Conservation (phyloP, 2,329 filamentous ascomycete genomes). For the Knufia fluminis region DNA sequence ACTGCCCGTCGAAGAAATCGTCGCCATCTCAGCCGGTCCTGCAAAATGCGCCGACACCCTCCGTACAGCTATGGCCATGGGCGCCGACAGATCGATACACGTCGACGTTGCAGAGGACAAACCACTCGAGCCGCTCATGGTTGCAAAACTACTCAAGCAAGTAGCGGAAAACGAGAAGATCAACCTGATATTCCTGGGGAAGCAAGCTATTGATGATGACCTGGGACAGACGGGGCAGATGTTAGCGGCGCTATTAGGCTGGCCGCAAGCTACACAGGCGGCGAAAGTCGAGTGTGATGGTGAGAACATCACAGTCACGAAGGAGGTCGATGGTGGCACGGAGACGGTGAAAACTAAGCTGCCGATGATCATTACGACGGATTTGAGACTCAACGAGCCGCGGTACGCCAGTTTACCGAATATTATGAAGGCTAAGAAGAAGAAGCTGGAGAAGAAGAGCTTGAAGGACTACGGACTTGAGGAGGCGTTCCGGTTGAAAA, state of each 20-base stretch:
- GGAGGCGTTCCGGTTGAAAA: conserved; percentile 68
- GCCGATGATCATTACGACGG: conserved; percentile 90
- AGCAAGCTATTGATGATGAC: conserved; percentile 98
- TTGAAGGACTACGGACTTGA: conserved; percentile 73
- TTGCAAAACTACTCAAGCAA: conserved; percentile 78
- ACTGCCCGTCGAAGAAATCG: conserved; percentile 78
- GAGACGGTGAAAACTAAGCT: conserved; percentile 80
- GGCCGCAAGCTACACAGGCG: conserved; percentile 92
- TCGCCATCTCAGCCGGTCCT: conserved; percentile 79
- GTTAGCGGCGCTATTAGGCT: conserved; percentile 83
- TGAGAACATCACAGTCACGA: conserved; percentile 64
- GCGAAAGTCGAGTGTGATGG: conserved; percentile 67
- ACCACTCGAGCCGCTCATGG: conserved; percentile 70
- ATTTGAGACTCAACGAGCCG: conserved; percentile 88
- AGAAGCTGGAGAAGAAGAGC: conserved; percentile 88
- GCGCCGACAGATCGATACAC: conserved; percentile 83
- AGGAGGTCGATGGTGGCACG: conserved; percentile 90
- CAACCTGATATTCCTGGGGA: conserved; percentile 88
- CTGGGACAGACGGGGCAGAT: conserved; percentile 95
- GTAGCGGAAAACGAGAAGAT: conserved; percentile 75
- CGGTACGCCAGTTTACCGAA: conserved; percentile 92
- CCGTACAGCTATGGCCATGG: conserved; percentile 97
- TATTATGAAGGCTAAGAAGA: conserved; percentile 99
- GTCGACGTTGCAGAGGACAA: conserved; percentile 69
- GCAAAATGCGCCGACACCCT: conserved; percentile 80